Evolutionary conservation across 176 grass and related monocot species (phyloP), one percentile per base, ranked within the genome.

Genomic region (Oryza australiensis): DNA sequence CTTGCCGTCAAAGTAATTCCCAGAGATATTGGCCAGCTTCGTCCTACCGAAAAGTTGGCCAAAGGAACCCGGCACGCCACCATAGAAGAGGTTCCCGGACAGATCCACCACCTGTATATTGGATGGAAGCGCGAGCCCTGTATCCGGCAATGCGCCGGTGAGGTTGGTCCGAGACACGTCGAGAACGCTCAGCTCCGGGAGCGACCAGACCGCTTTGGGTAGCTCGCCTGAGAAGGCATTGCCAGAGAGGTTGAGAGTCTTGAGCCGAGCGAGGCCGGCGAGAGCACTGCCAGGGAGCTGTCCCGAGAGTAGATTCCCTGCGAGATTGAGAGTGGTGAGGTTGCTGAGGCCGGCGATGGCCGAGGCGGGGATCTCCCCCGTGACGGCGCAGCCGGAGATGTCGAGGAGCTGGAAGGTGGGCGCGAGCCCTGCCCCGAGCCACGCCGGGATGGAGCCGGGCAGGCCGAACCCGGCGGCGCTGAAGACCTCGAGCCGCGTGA

Each of bases 1-100:
- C n/a, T 73, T 78, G 68, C 96, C 90, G 4, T 88, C 82, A n/a
- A 99, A 95, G 82, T 95, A 99, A 62, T 99, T 95, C 63, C 53
- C 87, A 2, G 93, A 95, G 78, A 99, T 80, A 77, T 99, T 87
- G 62, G 78, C 89, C 62, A 41, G 60, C 18, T 3, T 18, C 72
- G 80, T 75, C 60, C 48, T 37, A 14, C 45, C 23, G 70, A 95
- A 95, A 41, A 93, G 77, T 40, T 67, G 69, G 24, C 68, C 27
- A 83, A 99, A 95, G 24, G 76, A 16, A 16, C 82, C 74, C 23
- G 93, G 86, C 69, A 99, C 62, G 0, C 9, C 15, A 13, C 93
- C 85, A 16, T 93, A 93, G 77, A 82, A 99, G 26, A 92, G 79
- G 55, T 99, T 99, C 68, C 70, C 83, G 1, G 96, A 95, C 68